Evolutionary conservation across 352 stramenopile genomes (phyloP).

Genomic region (Globisporangium cystogenes): DNA sequence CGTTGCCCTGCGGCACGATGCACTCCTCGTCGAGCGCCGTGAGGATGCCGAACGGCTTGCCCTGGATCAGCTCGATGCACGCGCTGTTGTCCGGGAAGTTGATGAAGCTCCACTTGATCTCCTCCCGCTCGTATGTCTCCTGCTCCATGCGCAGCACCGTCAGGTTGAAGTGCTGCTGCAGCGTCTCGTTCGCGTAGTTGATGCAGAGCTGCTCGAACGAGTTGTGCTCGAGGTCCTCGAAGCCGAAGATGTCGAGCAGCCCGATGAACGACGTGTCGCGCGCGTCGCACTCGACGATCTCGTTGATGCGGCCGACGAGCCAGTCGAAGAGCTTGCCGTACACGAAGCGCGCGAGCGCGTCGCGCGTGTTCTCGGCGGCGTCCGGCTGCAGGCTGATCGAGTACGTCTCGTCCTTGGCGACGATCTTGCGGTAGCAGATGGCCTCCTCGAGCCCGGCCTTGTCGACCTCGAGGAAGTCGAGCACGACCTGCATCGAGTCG

Average conservation of each 20-base stretch:
- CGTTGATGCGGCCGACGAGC: constrained; percentile 86
- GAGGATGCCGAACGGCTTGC: constrained; percentile 80
- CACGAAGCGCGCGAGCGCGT: constrained; percentile 93
- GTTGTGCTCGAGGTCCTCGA: constrained; percentile 87
- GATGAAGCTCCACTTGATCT: constrained; percentile 88
- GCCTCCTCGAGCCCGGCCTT: constrained; percentile 82
- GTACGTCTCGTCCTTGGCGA: constrained; percentile 91
- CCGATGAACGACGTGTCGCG: constrained; percentile 62
- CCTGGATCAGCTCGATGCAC: constrained; percentile 89
- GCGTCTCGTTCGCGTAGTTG: constrained; percentile 92
- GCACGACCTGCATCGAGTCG: constrained; percentile 73
- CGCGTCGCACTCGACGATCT: constrained; percentile 62
- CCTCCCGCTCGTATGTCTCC: constrained; percentile 83
- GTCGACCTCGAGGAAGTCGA: constrained; percentile 88
- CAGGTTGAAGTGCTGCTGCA: constrained; percentile 92
- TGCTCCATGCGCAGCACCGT: constrained; percentile 86
- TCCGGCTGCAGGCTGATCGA: constrained; percentile 66
- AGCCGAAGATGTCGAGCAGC: constrained; percentile 86
- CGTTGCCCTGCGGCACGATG: constrained; percentile 84
- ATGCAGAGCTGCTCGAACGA: constrained; percentile 95
- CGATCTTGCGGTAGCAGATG: constrained; percentile 90
- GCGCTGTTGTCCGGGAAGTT: constrained; percentile 88
- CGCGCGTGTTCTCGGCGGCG: constrained; percentile 85
- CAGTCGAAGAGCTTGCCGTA: constrained; percentile 95
- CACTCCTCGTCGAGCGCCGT: constrained; percentile 87